phyloP scores from a whole-genome alignment of 148 eudicot species.

The Persicaria tinctoria region DNA sequence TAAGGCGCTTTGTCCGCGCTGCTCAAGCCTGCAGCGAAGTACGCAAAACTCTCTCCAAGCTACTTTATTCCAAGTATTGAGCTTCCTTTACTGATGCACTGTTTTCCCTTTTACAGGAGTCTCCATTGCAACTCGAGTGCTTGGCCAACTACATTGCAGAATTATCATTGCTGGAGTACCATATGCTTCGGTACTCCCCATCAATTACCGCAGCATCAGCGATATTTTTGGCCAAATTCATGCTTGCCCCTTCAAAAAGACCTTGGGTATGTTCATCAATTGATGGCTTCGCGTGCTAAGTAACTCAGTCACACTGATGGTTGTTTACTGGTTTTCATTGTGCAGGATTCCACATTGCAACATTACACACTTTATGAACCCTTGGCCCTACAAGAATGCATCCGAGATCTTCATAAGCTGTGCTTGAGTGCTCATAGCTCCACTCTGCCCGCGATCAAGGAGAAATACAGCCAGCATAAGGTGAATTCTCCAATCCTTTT shows the following conservation, averaged over 20 bases:
- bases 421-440: slow-evolving; percentile 47
- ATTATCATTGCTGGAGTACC: slow-evolving; percentile 73
- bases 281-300: not conserved
- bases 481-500: slow-evolving; percentile 21
- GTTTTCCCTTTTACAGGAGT: slow-evolving; percentile 29
- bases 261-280: slow-evolving; percentile 61
- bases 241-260: slow-evolving; percentile 48
- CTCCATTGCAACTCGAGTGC: slow-evolving; percentile 70
- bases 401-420: slow-evolving; percentile 64
- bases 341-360: slow-evolving; percentile 60
- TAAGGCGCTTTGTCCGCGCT: slow-evolving; percentile 86
- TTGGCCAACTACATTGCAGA: slow-evolving; percentile 78
- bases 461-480: slow-evolving; percentile 91
- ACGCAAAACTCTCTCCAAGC: not conserved
- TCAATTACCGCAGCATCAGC: slow-evolving; percentile 84
- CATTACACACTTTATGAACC: slow-evolving; percentile 86
- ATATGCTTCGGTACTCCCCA: slow-evolving; percentile 67
- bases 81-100: not conserved
- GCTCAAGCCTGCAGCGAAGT: slow-evolving; percentile 75
- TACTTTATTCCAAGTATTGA: not conserved
- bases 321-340: not conserved
- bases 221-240: slow-evolving; percentile 70
- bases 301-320: not conserved
- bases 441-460: slow-evolving; percentile 78
- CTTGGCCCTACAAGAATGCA: slow-evolving; percentile 55